phyloP scores from a whole-genome alignment of 768 basidiomycete genomes.

The Sistotremastrum niveocremeum region DNA sequence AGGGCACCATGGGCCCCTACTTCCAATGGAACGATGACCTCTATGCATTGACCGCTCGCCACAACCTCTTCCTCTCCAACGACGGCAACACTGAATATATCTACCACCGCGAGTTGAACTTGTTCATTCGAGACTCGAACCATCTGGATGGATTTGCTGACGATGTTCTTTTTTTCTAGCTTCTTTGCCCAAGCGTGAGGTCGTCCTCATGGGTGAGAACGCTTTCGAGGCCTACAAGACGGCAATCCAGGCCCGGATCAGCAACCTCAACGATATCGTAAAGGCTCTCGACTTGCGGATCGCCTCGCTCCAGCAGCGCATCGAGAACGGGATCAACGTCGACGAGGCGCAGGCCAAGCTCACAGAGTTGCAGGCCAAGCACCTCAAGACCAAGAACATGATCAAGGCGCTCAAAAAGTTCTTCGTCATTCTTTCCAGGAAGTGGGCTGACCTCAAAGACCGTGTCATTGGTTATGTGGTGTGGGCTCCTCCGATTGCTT shows the following conservation, averaged over 20 bases:
- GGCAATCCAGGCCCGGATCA: slow-evolving; percentile 15
- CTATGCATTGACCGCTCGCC: not conserved
- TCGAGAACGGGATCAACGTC: slow-evolving; percentile 9
- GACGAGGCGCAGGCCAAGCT: slow-evolving; percentile 9
- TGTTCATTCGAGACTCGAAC: no score
- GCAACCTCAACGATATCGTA: slow-evolving; percentile 10
- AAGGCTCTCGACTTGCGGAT: slow-evolving; percentile 9
- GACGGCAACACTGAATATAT: not conserved
- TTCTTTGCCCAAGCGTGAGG: slow-evolving; percentile 14
- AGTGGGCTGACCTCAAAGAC: slow-evolving; percentile 13
- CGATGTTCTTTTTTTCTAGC: slow-evolving; percentile 4
- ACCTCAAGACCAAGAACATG: slow-evolving; percentile 7
- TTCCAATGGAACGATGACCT: not conserved
- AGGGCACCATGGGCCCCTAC: not conserved
- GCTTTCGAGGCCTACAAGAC: slow-evolving; percentile 13
- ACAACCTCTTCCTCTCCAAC: not conserved
- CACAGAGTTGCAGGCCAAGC: slow-evolving; percentile 8
- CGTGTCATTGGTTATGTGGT: slow-evolving; percentile 15
- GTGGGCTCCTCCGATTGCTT: slow-evolving; percentile 16
- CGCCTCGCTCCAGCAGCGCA: slow-evolving; percentile 2
- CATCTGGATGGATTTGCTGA: no score
- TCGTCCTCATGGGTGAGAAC: slow-evolving; percentile 14
- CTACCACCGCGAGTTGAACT: not conserved
- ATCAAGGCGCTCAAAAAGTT: slow-evolving; percentile 14
- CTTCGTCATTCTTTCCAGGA: slow-evolving; percentile 11